Evolutionary conservation across 2,329 filamentous ascomycete genomes (phyloP).

Genomic region (Diplodia mutila): DNA sequence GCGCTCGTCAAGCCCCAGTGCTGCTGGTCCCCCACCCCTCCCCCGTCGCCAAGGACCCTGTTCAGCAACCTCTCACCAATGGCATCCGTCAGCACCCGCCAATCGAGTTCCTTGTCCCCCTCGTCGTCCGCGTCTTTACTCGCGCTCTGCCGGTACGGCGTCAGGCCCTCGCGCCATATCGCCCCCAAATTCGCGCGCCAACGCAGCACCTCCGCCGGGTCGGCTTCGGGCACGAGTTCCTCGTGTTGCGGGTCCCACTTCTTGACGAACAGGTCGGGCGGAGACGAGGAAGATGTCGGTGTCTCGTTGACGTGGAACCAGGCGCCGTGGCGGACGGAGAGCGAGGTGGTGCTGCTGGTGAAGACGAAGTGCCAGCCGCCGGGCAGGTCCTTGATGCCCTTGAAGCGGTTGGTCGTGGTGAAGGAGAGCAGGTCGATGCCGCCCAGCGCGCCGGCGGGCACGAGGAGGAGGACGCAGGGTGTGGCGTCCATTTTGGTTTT

Average conservation of each 20-base stretch:
- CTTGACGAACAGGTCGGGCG: slow-evolving; percentile 56
- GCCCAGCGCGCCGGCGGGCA: slow-evolving; percentile 52
- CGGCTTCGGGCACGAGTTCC: slow-evolving; percentile 49
- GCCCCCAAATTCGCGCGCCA: slow-evolving; percentile 60
- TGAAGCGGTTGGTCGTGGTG: slow-evolving; percentile 64
- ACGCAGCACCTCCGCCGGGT: slow-evolving; percentile 49
- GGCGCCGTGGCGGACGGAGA: slow-evolving; percentile 64
- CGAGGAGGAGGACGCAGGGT: slow-evolving; percentile 43
- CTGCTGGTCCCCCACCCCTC: slow-evolving; percentile 41
- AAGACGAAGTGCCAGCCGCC: slow-evolving; percentile 65
- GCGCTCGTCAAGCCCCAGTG: slow-evolving; percentile 62
- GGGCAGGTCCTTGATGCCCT: slow-evolving; percentile 63
- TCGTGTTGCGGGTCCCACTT: slow-evolving; percentile 58
- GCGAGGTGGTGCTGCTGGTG: slow-evolving; percentile 59
- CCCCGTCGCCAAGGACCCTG: slow-evolving; percentile 54
- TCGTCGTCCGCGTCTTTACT: slow-evolving; percentile 35
- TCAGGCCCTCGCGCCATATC: slow-evolving; percentile 59
- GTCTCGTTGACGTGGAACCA: slow-evolving; percentile 61
- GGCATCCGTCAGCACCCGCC: slow-evolving; percentile 56
- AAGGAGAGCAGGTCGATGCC: slow-evolving; percentile 64
- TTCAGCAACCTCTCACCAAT: slow-evolving; percentile 55
- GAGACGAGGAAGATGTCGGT: slow-evolving; percentile 28
- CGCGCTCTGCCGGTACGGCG: slow-evolving; percentile 51
- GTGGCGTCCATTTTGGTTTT: slow-evolving; percentile 12
- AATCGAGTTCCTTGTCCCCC: slow-evolving; percentile 55